phyloP scores from a whole-genome alignment of 176 grass and related monocot genomes.

The Oryza australiensis region DNA sequence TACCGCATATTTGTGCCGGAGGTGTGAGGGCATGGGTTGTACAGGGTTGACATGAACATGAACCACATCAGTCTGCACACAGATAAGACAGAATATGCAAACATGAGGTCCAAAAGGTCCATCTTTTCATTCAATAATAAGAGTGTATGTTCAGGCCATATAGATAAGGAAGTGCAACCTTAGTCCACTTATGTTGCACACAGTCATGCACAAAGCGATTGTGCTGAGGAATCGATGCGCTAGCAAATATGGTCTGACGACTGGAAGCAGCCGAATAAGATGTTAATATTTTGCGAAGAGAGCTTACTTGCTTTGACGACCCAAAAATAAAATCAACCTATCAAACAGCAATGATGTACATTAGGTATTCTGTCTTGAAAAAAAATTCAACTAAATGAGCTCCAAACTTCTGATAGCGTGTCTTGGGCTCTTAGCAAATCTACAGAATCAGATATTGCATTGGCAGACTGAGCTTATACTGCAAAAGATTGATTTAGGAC shows the following conservation, averaged over 20 bases:
- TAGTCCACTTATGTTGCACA: conserved; percentile 92
- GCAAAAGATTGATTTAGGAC: neutral
- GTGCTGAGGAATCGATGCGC: conserved; percentile 94
- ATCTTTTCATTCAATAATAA: conserved; percentile 20
- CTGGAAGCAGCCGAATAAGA: conserved; percentile 64
- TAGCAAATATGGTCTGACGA: conserved; percentile 88
- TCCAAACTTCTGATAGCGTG: neutral
- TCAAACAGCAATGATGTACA: conserved; percentile 1
- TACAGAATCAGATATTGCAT: neutral
- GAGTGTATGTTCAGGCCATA: neutral
- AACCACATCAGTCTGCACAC: conserved; percentile 76
- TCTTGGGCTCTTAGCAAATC: neutral
- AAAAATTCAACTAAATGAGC: neutral
- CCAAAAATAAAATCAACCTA: conserved; percentile 97
- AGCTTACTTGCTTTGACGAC: conserved; percentile 75
- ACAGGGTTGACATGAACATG: conserved; percentile 83
- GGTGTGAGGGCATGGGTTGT: conserved; percentile 73
- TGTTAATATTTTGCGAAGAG: conserved; percentile 81
- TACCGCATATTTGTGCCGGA: conserved; percentile 63
- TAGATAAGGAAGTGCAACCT: conserved; percentile 43
- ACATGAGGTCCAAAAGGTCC: conserved; percentile 14
- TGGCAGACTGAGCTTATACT: neutral
- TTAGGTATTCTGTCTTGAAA: neutral
- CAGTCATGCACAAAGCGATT: conserved; percentile 88
- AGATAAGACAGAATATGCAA: neutral